Conservation (phyloP, 2,329 filamentous ascomycete genomes). For the Cladosporium sp. region DNA sequence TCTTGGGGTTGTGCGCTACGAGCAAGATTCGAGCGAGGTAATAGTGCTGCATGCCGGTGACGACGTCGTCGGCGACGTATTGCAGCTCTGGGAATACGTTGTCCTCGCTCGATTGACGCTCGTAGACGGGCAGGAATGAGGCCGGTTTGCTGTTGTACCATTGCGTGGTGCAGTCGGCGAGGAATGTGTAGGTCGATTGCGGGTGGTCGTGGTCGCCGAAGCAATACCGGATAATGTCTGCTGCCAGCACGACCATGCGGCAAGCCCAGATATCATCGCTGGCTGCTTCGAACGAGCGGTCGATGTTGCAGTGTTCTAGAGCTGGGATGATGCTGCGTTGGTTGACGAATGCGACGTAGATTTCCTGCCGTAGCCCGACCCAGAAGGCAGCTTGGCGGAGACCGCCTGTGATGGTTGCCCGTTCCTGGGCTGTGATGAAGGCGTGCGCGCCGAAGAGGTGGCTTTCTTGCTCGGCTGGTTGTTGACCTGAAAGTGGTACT, state of each 20-base stretch:
- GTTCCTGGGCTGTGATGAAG: slow-evolving; percentile 32
- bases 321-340: slow-evolving; percentile 48
- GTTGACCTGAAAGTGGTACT: slow-evolving; percentile 24
- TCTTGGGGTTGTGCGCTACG: slow-evolving; percentile 51
- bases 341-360: slow-evolving; percentile 48
- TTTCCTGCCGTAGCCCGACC: slow-evolving; percentile 56
- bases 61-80: slow-evolving; percentile 55
- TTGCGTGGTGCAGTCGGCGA: slow-evolving; percentile 43
- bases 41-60: slow-evolving; percentile 58
- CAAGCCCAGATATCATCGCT: slow-evolving; percentile 58
- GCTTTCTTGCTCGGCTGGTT: slow-evolving; percentile 20
- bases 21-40: slow-evolving; percentile 56
- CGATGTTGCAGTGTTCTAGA: slow-evolving; percentile 48
- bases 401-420: slow-evolving; percentile 32
- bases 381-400: slow-evolving; percentile 50
- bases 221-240: slow-evolving; percentile 62
- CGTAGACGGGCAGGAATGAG: slow-evolving; percentile 55
- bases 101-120: slow-evolving; percentile 35
- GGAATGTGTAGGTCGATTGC: slow-evolving; percentile 38
- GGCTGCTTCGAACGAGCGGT: slow-evolving; percentile 45
- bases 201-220: slow-evolving; percentile 44
- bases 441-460: slow-evolving; percentile 32
- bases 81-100: slow-evolving; percentile 56
- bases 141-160: slow-evolving; percentile 48
- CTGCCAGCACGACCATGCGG: slow-evolving; percentile 57